Percentiles rank a stretch among this genome's conserved stretches.
These are phyloP conservation scores for Hsuehochloa calcarea DNA, from an alignment of 176 grass and related monocot species.

Conservation along the genomic window DNA sequence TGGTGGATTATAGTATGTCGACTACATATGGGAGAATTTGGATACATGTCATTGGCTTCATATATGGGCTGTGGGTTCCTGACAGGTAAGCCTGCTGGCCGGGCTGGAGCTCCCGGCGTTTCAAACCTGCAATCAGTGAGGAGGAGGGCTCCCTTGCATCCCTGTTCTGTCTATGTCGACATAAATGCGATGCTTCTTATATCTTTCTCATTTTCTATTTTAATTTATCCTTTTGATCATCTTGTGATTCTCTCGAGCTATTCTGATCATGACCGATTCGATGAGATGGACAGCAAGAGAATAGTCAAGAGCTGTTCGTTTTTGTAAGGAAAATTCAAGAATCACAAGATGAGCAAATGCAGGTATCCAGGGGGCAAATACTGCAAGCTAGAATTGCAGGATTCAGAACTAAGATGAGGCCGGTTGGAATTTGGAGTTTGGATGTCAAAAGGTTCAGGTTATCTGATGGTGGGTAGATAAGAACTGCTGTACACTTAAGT, in stretches of 20 bases:
- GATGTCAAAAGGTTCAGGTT: not conserved
- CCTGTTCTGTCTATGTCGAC: constrained; percentile 40
- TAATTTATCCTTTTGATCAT: not conserved
- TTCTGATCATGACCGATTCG: not conserved
- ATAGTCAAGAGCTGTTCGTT: not conserved
- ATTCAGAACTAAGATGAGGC: not conserved
- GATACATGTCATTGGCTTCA: constrained; percentile 24
- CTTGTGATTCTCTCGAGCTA: not conserved
- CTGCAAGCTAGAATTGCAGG: not conserved
- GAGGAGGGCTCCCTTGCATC: constrained; percentile 42
- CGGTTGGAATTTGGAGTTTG: not conserved
- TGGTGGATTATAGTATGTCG: constrained; percentile 13
- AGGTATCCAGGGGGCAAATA: not conserved
- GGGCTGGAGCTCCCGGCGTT: constrained; percentile 29
- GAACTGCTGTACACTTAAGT: not conserved
- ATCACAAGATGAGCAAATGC: not conserved
- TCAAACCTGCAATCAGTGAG: constrained; percentile 37
- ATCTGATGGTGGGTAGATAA: not conserved
- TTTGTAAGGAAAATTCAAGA: not conserved
- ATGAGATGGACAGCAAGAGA: not conserved
- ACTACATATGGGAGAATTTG: not conserved
- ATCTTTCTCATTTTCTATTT: not conserved
- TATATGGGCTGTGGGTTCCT: constrained; percentile 40
- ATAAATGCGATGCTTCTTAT: constrained; percentile 33
- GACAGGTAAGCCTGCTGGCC: constrained; percentile 41